A percentile compares a stretch with the other conserved stretches of the same genome.
Evolutionary conservation across 345 rosid genomes (phyloP).

Genomic region (Populus davidiana): DNA sequence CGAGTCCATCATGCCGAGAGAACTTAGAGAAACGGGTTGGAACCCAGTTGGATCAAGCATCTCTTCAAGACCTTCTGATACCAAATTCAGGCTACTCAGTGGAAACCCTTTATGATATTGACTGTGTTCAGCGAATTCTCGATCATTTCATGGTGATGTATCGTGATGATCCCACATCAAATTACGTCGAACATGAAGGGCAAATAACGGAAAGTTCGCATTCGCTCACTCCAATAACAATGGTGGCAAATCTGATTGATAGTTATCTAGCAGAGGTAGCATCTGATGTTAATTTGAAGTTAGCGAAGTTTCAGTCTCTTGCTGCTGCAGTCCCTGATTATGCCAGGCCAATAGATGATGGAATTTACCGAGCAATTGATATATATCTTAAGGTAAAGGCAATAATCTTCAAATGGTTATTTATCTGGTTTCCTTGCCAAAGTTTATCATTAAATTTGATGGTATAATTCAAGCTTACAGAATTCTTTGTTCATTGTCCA

Average conservation of each 20-base stretch:
- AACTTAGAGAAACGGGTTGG: slow-evolving; percentile 73
- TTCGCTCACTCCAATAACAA: slow-evolving; percentile 49
- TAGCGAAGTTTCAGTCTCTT: slow-evolving; percentile 62
- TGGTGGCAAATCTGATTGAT: slow-evolving; percentile 78
- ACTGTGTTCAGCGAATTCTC: slow-evolving; percentile 80
- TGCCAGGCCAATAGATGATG: slow-evolving; percentile 75
- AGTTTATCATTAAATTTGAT: not conserved
- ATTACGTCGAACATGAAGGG: slow-evolving; percentile 45
- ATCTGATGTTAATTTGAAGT: slow-evolving; percentile 78
- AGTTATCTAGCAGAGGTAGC: slow-evolving; percentile 91
- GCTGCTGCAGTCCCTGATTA: slow-evolving; percentile 68
- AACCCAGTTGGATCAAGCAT: slow-evolving; percentile 64
- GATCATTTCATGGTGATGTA: slow-evolving; percentile 60
- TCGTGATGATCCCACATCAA: slow-evolving; percentile 33
- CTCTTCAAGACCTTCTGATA: slow-evolving; percentile 73
- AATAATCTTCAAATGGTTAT: not conserved
- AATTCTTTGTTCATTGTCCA: not conserved
- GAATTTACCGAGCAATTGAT: slow-evolving; percentile 86
- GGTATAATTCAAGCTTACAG: not conserved
- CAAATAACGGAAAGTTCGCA: slow-evolving; percentile 49
- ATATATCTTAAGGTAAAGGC: slow-evolving; percentile 72
- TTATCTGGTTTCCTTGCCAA: not conserved
- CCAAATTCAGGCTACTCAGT: slow-evolving; percentile 68
- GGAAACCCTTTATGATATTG: slow-evolving; percentile 78
- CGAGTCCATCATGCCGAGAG: slow-evolving; percentile 47